Base-by-base conservation (phyloP, 2,329 filamentous ascomycete genomes). In the Penicillium fuscoglaucum region DNA sequence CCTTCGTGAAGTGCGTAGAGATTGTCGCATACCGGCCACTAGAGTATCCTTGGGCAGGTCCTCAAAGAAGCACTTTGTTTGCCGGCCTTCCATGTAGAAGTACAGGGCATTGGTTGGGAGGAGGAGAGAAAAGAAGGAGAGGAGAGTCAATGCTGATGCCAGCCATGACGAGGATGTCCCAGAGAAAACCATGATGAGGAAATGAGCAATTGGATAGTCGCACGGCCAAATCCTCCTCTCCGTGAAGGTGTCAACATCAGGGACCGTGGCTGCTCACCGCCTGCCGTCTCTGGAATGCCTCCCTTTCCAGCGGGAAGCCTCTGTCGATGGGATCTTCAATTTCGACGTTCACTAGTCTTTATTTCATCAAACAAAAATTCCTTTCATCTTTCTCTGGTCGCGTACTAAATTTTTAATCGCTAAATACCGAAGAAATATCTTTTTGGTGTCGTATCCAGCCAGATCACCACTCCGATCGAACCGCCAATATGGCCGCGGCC, bases 41-140 rank as follows among this genome's bases (percentile, higher is more conserved):
- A 99, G 81, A 15, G 95, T 98, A 77, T 96, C 93, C 82, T 98
- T 97, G 66, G 95, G 93, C 59, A 99, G 85, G 78, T 98, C 93
- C 81, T 99, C 95, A 80, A 90, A 96, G 86, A 99, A 99, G 80
- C 95, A 99, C 80, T 96, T 97, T 67, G 91, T 89, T 65, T 85
- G 81, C 50, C 85, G 84, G 70, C 90, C 90, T 75, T 98, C 92
- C 76, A 98, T 88, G 82, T 90, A 98, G 83, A 99, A 96, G 86
- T 96, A 93, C 59, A 99, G 85, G 57, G 93, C 92, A 74, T 92
- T 89, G 62, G 89, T 86, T 60, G 87, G 86, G 37, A 83, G 72
- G 47, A 84, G 74, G 60, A 83, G 72, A 67, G 79, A 77, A 76
- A 93, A 81, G 61, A 88, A 82, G 71, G 91, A 81, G 66, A 91